Evolutionary conservation across 2,329 filamentous ascomycete species (phyloP).

Genomic region (Diaporthe caulivora): DNA sequence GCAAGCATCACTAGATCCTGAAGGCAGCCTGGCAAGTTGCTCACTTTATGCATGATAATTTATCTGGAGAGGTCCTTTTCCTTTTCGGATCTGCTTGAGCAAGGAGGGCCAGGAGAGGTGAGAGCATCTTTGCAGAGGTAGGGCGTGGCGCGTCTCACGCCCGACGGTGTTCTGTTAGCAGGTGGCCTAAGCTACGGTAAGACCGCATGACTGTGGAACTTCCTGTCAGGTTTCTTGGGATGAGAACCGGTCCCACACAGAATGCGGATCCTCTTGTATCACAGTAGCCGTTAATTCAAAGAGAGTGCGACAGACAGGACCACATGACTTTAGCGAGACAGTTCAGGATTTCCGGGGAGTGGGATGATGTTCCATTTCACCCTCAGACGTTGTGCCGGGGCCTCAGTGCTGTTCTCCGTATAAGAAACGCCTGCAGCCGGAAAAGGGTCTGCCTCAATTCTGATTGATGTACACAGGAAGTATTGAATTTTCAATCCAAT

Average conservation of each 20-base stretch:
- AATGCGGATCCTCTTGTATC: background rate
- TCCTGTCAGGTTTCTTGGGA: background rate
- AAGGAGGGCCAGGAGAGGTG: background rate
- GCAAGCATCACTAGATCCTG: background rate
- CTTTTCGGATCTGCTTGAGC: background rate
- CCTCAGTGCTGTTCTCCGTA: background rate
- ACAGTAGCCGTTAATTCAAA: background rate
- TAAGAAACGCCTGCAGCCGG: background rate
- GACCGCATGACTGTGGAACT: background rate
- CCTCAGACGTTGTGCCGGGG: no score
- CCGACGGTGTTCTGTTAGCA: background rate
- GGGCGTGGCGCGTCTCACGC: background rate
- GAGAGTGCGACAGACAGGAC: background rate
- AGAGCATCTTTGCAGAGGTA: background rate
- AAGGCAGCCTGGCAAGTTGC: background rate
- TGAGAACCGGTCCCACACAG: background rate
- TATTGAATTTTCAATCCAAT: background rate
- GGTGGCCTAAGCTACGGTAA: background rate
- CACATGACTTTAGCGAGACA: background rate
- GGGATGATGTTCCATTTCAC: background rate
- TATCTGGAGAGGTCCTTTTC: slow-evolving; percentile 13
- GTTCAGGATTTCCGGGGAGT: background rate
- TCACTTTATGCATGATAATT: background rate
- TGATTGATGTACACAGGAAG: background rate
- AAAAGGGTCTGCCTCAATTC: background rate